Evolutionary conservation across 2,329 filamentous ascomycete genomes (phyloP).

Genomic region (Aspergillus calidoustus): DNA sequence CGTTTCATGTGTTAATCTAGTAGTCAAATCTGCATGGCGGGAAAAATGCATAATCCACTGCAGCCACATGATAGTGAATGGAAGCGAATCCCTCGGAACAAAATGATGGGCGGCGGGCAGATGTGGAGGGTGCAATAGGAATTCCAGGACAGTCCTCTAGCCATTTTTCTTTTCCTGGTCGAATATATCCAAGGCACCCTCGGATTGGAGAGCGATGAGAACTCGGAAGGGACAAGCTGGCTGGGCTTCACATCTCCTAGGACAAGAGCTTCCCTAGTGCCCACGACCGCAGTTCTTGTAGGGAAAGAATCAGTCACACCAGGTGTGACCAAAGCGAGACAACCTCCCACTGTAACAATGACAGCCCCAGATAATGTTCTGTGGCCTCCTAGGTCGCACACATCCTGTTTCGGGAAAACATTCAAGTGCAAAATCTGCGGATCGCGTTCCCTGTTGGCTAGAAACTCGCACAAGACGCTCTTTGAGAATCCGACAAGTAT

Average conservation of each 20-base stretch:
- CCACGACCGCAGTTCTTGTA: not conserved
- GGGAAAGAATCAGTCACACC: slow-evolving; percentile 7
- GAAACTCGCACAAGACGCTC: slow-evolving; percentile 14
- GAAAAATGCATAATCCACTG: slow-evolving; percentile 5
- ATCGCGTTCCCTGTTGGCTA: not conserved
- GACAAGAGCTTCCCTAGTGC: not conserved
- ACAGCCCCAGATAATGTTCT: not conserved
- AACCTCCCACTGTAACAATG: slow-evolving; percentile 4
- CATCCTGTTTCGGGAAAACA: slow-evolving; percentile 3
- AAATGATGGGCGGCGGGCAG: not conserved
- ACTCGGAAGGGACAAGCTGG: not conserved
- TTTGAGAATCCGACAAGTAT: not conserved
- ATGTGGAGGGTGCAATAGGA: not conserved
- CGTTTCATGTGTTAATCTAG: slow-evolving; percentile 1
- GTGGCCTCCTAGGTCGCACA: slow-evolving; percentile 4
- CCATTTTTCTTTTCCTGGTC: not conserved
- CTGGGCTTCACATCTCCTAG: not conserved
- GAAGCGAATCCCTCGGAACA: not conserved
- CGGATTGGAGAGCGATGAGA: not conserved
- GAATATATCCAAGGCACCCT: not conserved
- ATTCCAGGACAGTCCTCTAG: not conserved
- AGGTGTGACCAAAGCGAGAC: slow-evolving; percentile 7
- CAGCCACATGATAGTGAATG: slow-evolving; percentile 2
- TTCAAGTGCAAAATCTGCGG: slow-evolving; percentile 1
- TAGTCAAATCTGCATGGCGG: not conserved